These are phyloP conservation scores for Apophysomyces trapeziformis DNA, from an alignment of 371 early-diverging fungal genomes.

Conservation along the genomic window DNA sequence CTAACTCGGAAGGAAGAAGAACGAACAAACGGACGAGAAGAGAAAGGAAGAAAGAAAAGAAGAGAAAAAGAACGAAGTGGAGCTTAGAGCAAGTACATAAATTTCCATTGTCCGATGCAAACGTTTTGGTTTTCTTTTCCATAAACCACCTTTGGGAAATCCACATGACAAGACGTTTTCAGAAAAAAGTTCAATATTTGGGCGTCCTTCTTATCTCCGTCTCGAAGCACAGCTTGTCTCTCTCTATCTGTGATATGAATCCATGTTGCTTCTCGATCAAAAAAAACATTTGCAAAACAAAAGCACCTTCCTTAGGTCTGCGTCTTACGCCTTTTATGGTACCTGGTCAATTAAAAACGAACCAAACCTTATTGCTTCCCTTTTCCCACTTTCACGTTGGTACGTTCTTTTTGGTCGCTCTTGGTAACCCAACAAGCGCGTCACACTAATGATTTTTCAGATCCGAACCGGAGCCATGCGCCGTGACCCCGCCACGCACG, in stretches of 20 bases:
- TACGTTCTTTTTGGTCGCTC: slow-evolving; percentile 86
- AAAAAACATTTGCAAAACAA: no score
- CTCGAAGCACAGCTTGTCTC: not conserved
- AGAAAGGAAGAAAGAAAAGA: slow-evolving; percentile 8
- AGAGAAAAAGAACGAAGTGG: not conserved
- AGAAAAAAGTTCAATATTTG: slow-evolving; percentile 2
- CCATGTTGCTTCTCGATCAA: no score
- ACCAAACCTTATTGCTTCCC: slow-evolving; percentile 37
- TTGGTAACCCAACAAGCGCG: slow-evolving; percentile 77
- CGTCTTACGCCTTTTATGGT: no score
- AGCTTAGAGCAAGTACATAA: not conserved
- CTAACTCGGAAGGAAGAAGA: not conserved
- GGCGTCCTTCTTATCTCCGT: slow-evolving; percentile 1
- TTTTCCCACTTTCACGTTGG: slow-evolving; percentile 38
- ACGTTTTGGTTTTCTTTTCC: slow-evolving; percentile 10
- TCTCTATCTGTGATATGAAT: no score
- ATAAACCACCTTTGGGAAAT: slow-evolving; percentile 19
- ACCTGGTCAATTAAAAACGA: slow-evolving; percentile 11
- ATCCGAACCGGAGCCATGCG: slow-evolving; percentile 95
- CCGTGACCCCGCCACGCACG: slow-evolving; percentile 52
- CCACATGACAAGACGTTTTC: slow-evolving; percentile 28
- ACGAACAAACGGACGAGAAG: not conserved
- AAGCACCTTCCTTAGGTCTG: no score
- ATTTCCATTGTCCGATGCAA: slow-evolving; percentile 11
- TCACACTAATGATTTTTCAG: slow-evolving; percentile 96